These are phyloP conservation scores for Candida sanyaensis DNA, from an alignment of 1,139 yeast species.

Conservation along the genomic window DNA sequence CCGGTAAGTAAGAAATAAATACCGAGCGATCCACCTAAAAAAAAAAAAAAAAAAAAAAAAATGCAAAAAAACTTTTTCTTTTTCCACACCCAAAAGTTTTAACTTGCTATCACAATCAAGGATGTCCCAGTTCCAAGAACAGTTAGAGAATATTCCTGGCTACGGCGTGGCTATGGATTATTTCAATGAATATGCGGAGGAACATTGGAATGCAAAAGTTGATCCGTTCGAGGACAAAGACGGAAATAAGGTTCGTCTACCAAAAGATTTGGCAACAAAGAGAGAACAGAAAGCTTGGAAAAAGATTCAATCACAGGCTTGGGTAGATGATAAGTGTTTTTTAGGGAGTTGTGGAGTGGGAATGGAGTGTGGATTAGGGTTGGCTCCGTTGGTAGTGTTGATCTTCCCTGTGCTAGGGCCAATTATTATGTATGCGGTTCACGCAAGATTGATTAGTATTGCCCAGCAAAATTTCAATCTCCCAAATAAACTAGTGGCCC, in stretches of 20 bases:
- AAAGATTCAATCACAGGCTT: conserved; percentile 70
- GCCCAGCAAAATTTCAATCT: conserved; percentile 58
- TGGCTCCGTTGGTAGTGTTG: conserved; percentile 67
- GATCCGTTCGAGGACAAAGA: conserved; percentile 69
- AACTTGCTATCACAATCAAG: background rate
- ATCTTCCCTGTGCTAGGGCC: conserved; percentile 82
- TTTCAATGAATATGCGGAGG: conserved; percentile 68
- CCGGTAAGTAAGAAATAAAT: conserved; percentile 17
- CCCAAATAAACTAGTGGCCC: conserved; percentile 61
- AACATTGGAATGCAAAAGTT: conserved; percentile 53
- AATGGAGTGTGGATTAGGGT: conserved; percentile 75
- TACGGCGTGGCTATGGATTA: conserved; percentile 53
- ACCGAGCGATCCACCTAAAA: background rate
- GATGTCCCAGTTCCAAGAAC: conserved; percentile 34
- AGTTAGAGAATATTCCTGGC: conserved; percentile 59
- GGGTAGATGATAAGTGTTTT: conserved; percentile 82
- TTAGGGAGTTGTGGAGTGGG: conserved; percentile 73
- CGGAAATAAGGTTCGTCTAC: conserved; percentile 61
- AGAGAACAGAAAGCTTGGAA: conserved; percentile 72
- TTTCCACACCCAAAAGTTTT: background rate
- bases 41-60: conserved; percentile 1
- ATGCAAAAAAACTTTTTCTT: background rate
- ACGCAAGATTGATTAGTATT: conserved; percentile 59
- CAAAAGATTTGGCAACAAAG: conserved; percentile 53
- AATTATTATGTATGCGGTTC: conserved; percentile 72